Percentiles rank a stretch among this genome's conserved stretches.
These are phyloP conservation scores for Syzygium oleosum DNA, from an alignment of 345 rosid species.

Conservation along the genomic window DNA sequence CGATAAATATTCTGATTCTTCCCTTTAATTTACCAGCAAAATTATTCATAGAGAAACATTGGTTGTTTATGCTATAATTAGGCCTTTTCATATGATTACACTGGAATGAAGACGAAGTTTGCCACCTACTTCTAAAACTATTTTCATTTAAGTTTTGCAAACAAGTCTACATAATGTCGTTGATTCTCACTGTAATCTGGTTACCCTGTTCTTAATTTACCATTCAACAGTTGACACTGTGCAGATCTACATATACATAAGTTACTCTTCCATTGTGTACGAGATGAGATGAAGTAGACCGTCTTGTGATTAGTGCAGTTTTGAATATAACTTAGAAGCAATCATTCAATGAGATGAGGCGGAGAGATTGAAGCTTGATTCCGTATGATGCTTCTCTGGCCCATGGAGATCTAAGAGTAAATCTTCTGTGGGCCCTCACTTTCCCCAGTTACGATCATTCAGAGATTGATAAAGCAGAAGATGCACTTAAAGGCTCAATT, in stretches of 20 bases:
- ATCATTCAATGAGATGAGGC: not conserved
- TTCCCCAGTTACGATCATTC: not conserved
- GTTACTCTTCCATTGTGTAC: not conserved
- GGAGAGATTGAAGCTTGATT: not conserved
- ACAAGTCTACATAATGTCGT: not conserved
- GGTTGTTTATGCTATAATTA: not conserved
- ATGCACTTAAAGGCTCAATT: not conserved
- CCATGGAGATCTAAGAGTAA: not conserved
- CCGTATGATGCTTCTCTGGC: not conserved
- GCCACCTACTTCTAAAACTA: not conserved
- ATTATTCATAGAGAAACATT: not conserved
- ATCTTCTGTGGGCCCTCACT: not conserved
- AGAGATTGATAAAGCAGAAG: not conserved
- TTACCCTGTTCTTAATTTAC: not conserved
- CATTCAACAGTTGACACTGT: not conserved
- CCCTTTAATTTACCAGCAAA: not conserved
- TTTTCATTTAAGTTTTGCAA: not conserved
- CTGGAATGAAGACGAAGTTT: not conserved
- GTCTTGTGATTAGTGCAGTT: not conserved
- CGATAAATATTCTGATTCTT: constrained; percentile 24
- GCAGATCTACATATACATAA: not conserved
- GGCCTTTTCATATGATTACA: not conserved
- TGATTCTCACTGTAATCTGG: not conserved
- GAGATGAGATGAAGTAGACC: not conserved
- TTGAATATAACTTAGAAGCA: not conserved